Conservation (phyloP, 169 alveolate species). For the Plasmodium inui region DNA sequence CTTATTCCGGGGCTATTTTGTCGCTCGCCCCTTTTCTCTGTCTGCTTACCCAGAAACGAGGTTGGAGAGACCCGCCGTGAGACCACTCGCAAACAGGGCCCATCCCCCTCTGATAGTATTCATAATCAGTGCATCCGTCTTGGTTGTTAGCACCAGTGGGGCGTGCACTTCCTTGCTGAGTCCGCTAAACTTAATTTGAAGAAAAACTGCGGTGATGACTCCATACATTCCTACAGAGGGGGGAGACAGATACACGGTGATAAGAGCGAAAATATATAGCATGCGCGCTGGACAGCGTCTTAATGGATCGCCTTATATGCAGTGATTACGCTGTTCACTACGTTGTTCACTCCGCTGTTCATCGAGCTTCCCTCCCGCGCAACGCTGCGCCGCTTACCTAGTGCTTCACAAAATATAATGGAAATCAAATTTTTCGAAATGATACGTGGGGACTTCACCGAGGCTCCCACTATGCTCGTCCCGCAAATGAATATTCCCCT, state of each 20-base stretch:
- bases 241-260: background rate
- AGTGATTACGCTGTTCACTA: background rate
- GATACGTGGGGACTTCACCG: slow-evolving; percentile 99
- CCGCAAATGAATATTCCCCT: slow-evolving; percentile 99
- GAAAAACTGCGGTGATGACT: slow-evolving; percentile 83
- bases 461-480: slow-evolving; percentile 97
- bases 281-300: background rate
- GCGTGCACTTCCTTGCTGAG: slow-evolving; percentile 79
- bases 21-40: background rate
- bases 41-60: slow-evolving; percentile 95
- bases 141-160: slow-evolving; percentile 77
- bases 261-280: background rate
- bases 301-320: background rate
- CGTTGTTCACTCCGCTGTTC: slow-evolving; percentile 87
- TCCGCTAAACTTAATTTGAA: slow-evolving; percentile 76
- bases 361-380: background rate
- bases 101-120: slow-evolving; percentile 92
- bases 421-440: slow-evolving; percentile 98
- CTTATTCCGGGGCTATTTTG: background rate
- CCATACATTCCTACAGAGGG: slow-evolving; percentile 80
- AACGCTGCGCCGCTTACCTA: slow-evolving; percentile 97
- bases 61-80: slow-evolving; percentile 99
- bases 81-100: slow-evolving; percentile 97
- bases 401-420: slow-evolving; percentile 99
- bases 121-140: slow-evolving; percentile 69